phyloP scores from a whole-genome alignment of 208 protist species.

The Endotrypanum monterogeii region DNA sequence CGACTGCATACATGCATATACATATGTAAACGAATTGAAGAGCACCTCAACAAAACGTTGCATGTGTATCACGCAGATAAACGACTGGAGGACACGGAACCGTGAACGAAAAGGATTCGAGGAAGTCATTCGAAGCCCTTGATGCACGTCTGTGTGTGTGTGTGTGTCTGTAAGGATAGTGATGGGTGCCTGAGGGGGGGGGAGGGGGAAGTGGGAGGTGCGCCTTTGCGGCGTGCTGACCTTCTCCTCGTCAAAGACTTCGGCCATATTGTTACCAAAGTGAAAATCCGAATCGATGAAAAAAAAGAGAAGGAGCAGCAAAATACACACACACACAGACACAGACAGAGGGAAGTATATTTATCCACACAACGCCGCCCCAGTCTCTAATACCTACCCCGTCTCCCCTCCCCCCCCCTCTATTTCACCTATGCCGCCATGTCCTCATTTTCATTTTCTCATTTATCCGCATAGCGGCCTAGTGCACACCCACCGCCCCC shows the following conservation, averaged over 20 bases:
- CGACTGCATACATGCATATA: too few relatives aligned
- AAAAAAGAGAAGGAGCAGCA: not conserved
- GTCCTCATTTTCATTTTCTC: not conserved
- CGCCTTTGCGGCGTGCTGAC: not conserved
- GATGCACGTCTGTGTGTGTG: not conserved
- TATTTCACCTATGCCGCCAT: not conserved
- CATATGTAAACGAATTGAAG: too few relatives aligned
- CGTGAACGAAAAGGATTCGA: too few relatives aligned
- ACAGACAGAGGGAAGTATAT: too few relatives aligned
- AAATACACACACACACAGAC: not conserved
- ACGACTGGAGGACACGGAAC: too few relatives aligned
- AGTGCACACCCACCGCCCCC: not conserved
- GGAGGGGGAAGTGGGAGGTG: not conserved
- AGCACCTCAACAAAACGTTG: too few relatives aligned
- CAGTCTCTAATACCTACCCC: too few relatives aligned
- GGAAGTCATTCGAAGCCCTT: too few relatives aligned
- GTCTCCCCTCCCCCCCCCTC: not conserved
- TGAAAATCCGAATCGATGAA: slow-evolving; percentile 15
- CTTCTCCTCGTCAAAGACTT: not conserved
- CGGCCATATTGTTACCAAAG: slow-evolving; percentile 45
- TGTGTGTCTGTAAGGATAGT: too few relatives aligned
- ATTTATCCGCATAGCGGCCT: not conserved
- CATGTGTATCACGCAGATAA: too few relatives aligned
- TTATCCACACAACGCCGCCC: too few relatives aligned
- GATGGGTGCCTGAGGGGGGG: too few relatives aligned